Evolutionary conservation across 1,284 basidiomycete species (phyloP).

Genomic region (Puccinia brachypodii): DNA sequence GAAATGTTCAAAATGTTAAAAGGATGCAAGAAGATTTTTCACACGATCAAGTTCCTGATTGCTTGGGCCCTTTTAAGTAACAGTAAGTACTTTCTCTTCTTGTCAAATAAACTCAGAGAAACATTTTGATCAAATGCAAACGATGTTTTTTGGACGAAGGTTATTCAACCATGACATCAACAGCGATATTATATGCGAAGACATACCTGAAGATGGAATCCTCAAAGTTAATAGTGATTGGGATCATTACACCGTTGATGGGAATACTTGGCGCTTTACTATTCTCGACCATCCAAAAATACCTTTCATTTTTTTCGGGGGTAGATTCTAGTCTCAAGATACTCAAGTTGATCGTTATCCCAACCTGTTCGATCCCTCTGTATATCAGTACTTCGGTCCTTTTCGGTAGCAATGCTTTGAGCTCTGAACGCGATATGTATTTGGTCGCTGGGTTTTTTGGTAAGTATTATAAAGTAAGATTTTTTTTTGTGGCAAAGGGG

Average conservation of each 20-base stretch:
- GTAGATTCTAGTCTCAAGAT: slow-evolving; percentile 17
- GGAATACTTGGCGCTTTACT: slow-evolving; percentile 29
- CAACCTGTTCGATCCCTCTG: slow-evolving; percentile 22
- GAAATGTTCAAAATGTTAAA: slow-evolving; percentile 20
- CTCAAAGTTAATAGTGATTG: slow-evolving; percentile 5
- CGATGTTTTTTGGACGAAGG: not conserved
- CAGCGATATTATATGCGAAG: slow-evolving; percentile 27
- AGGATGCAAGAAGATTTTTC: not conserved
- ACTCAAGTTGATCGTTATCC: slow-evolving; percentile 6
- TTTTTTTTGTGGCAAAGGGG: no score
- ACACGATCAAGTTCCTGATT: slow-evolving; percentile 28
- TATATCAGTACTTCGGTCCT: slow-evolving; percentile 23
- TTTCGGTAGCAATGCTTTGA: slow-evolving; percentile 10
- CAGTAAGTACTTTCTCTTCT: not conserved
- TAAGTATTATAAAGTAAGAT: no score
- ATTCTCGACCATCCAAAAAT: slow-evolving; percentile 4
- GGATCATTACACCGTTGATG: slow-evolving; percentile 1
- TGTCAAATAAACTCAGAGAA: not conserved
- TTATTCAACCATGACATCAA: slow-evolving; percentile 35
- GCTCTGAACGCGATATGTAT: slow-evolving; percentile 11
- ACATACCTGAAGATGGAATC: slow-evolving; percentile 29
- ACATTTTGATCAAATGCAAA: not conserved
- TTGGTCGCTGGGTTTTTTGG: slow-evolving; percentile 32
- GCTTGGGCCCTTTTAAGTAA: slow-evolving; percentile 30
- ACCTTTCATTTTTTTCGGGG: slow-evolving; percentile 2